Conservation (phyloP, 306 rosid species). For the Vachellia pachyceras region DNA sequence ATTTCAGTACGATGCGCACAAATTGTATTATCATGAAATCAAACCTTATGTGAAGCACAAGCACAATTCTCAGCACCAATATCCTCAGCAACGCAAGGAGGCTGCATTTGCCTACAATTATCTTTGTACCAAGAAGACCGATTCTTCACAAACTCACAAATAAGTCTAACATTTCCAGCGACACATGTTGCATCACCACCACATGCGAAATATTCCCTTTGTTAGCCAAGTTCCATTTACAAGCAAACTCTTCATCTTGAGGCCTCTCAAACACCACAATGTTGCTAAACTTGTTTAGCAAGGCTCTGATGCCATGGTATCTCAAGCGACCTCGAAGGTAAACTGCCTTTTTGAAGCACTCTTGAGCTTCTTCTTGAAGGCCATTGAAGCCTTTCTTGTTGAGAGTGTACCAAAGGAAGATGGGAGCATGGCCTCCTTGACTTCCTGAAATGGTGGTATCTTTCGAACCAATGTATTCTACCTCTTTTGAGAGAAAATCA, state of each 20-base stretch:
- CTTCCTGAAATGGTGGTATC: slow-evolving; percentile 85
- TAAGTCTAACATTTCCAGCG: not conserved
- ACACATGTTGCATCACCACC: slow-evolving; percentile 6
- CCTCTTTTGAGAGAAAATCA: slow-evolving; percentile 58
- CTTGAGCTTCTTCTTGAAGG: not conserved
- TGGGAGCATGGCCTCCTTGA: slow-evolving; percentile 71
- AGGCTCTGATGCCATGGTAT: not conserved
- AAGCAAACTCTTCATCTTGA: not conserved
- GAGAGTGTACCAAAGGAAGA: slow-evolving; percentile 75
- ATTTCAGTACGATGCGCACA: not conserved
- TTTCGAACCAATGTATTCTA: slow-evolving; percentile 72
- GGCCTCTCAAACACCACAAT: not conserved
- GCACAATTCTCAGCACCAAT: not conserved
- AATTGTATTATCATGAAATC: not conserved
- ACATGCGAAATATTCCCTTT: not conserved
- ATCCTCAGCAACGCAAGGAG: not conserved
- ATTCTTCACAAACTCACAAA: not conserved
- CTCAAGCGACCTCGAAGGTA: not conserved
- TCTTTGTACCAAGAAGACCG: not conserved
- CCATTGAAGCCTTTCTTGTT: slow-evolving; percentile 54
- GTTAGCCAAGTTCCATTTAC: not conserved
- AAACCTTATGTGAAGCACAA: not conserved
- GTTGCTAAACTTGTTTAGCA: not conserved
- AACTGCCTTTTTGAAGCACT: not conserved
- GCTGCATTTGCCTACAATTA: not conserved